A percentile compares a stretch with the other conserved stretches of the same genome.
Conservation (phyloP, 805 yeast genomes). For the Teunomyces aglyptinius region DNA sequence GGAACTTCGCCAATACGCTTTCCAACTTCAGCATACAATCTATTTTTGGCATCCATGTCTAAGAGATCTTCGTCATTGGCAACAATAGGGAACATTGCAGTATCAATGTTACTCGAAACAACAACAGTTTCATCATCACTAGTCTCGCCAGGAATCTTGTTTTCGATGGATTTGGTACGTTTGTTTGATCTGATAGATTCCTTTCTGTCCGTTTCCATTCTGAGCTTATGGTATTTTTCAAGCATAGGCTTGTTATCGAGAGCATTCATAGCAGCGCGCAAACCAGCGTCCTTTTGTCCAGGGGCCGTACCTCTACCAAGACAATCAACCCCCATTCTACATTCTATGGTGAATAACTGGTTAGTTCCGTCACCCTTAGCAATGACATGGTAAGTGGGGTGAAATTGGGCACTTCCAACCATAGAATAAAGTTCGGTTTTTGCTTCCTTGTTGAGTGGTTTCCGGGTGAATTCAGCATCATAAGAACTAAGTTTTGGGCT, state of each 20-base stretch:
- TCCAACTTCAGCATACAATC: conserved; percentile 38
- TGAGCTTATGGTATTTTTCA: conserved; percentile 58
- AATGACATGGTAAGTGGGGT: conserved; percentile 56
- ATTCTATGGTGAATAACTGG: conserved; percentile 60
- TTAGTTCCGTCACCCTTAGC: conserved; percentile 45
- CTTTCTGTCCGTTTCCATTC: conserved; percentile 35
- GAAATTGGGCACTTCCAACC: conserved; percentile 70
- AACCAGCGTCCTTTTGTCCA: conserved; percentile 73
- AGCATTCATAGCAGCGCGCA: conserved; percentile 82
- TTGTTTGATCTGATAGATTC: conserved; percentile 14
- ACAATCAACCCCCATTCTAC: conserved; percentile 61
- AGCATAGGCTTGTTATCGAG: conserved; percentile 55
- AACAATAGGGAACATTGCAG: conserved; percentile 25
- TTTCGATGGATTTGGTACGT: conserved; percentile 5
- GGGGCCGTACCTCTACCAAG: conserved; percentile 74
- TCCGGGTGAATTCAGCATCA: conserved; percentile 31
- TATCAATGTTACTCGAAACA: conserved; percentile 10
- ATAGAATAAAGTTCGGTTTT: conserved; percentile 74
- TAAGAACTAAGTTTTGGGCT: conserved; percentile 40
- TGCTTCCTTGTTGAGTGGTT: conserved; percentile 59
- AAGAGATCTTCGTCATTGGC: conserved; percentile 24
- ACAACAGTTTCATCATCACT: conserved; percentile 13
- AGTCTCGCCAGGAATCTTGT: conserved; percentile 4
- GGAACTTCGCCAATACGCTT: conserved; percentile 35
- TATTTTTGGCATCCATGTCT: conserved; percentile 37